Conservation (phyloP, 2,329 filamentous ascomycete species). For the Zymoseptoria brevis region DNA sequence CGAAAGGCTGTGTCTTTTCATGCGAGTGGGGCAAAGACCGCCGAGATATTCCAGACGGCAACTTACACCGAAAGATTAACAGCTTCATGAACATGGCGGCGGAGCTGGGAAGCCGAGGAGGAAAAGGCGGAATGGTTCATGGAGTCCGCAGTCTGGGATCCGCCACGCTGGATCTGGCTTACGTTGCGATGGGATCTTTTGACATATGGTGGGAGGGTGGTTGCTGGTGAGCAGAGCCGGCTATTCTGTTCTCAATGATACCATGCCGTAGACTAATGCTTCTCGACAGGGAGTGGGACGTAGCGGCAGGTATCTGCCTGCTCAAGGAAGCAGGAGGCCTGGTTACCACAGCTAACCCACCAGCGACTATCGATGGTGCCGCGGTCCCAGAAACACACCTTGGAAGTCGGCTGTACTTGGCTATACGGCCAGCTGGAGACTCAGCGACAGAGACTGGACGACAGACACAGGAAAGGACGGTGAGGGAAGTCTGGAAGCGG, state of each 20-base stretch:
- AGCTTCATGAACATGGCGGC: conserved; percentile 69
- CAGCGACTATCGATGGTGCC: conserved; percentile 47
- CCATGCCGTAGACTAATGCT: background rate
- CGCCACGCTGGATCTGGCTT: conserved; percentile 66
- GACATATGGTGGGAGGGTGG: conserved; percentile 81
- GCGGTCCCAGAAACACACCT: conserved; percentile 53
- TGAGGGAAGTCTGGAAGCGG: conserved; percentile 64
- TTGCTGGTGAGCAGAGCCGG: conserved; percentile 17
- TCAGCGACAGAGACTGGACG: conserved; percentile 54
- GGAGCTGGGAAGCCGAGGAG: conserved; percentile 53
- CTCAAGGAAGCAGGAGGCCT: conserved; percentile 66
- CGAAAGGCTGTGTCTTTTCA: conserved; percentile 61
- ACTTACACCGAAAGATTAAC: conserved; percentile 63
- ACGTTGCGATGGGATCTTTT: conserved; percentile 62
- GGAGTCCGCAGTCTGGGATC: conserved; percentile 65
- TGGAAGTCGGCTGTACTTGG: conserved; percentile 63
- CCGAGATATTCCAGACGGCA: conserved; percentile 56
- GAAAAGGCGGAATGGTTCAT: conserved; percentile 71
- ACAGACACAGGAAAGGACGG: conserved; percentile 60
- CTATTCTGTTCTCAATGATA: background rate
- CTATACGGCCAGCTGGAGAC: conserved; percentile 61
- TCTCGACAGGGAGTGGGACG: conserved; percentile 59
- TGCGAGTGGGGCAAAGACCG: conserved; percentile 78
- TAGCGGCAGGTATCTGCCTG: conserved; percentile 66
- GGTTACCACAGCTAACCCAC: conserved; percentile 66